Base-by-base conservation (phyloP, 2,329 filamentous ascomycete genomes). In the Paecilomyces dactylethromorphus region DNA sequence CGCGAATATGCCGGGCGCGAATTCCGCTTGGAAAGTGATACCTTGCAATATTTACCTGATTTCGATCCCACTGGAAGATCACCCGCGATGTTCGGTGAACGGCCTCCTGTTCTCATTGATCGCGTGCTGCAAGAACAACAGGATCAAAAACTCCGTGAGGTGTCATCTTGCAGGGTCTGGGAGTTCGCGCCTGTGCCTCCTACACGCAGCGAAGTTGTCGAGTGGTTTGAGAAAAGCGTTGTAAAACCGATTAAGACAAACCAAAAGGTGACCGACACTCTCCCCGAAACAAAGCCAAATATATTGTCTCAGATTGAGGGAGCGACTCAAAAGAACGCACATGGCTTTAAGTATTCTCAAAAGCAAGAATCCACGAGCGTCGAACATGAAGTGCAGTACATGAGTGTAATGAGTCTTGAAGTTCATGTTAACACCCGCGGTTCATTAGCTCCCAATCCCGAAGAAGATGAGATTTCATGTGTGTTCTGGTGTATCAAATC, bases 381-480 rank as follows among this genome's bases (percentile, higher is more conserved):
- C 18, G 85, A 91, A 67, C 90, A 93, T 64, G 91, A 95, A 71
- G 87, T 86, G 2, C 90, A 94, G 65, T 96, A 96, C 71, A 97
- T 99, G 94, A 96, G 90, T 65, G 91, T 89, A 18, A 92, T 99
- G 90, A 95, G 92, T 64, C 75, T 99, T 6, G 94, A 99, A 71
- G 78, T 97, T 3, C 93, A 99, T 70, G 88, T 95, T 62, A 96
- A 96, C 66, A 94, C 89, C 3, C 84, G 93, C 58, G 91, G 86
- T 6, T 86, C 85, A 54, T 81, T 97, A 8, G 84, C 91, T 2
- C 92, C 94, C 0, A 92, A 99, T 68, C 94, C 94, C 0, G 91
- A 93, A 65, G 84, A 95, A 65, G 94, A 99, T 71, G 90, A 93
- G 66, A 84, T 99, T 2, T 84, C 89, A 62, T 92, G 89, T 68